Conservation (phyloP, 2,329 filamentous ascomycete species). For the Nemania abortiva region DNA sequence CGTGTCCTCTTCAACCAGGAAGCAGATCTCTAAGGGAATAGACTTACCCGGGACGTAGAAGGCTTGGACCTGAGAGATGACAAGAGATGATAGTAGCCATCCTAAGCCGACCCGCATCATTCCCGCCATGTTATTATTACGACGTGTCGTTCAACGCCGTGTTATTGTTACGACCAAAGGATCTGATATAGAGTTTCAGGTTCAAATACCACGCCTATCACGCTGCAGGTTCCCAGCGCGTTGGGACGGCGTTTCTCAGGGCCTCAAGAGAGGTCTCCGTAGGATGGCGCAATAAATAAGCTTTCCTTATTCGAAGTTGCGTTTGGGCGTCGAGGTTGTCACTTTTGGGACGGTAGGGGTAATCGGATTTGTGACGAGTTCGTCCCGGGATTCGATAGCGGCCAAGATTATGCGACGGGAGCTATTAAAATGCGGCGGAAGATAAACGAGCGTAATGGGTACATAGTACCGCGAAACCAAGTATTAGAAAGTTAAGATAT, state of each 20-base stretch:
- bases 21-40: slow-evolving; percentile 6
- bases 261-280: neutral
- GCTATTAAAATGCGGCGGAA: slow-evolving; percentile 22
- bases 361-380: slow-evolving; percentile 10
- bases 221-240: neutral
- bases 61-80: slow-evolving; percentile 67
- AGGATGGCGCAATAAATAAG: neutral
- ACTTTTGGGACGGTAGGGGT: neutral
- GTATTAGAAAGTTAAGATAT: neutral
- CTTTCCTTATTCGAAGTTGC: neutral
- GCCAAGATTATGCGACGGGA: slow-evolving; percentile 25
- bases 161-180: slow-evolving; percentile 8
- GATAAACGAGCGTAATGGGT: slow-evolving; percentile 66
- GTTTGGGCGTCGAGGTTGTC: neutral
- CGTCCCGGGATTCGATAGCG: slow-evolving; percentile 27
- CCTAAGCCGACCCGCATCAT: slow-evolving; percentile 48
- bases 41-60: slow-evolving; percentile 87
- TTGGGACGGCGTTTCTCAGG: neutral
- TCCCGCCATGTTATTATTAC: slow-evolving; percentile 44
- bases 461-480: slow-evolving; percentile 59
- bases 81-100: slow-evolving; percentile 62
- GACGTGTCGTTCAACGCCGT: neutral
- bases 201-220: slow-evolving; percentile 13
- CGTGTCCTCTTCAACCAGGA: slow-evolving; percentile 28
- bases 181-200: neutral